These are phyloP conservation scores for Exidia glandulosa DNA, from an alignment of 768 basidiomycete species.

Conservation along the genomic window DNA sequence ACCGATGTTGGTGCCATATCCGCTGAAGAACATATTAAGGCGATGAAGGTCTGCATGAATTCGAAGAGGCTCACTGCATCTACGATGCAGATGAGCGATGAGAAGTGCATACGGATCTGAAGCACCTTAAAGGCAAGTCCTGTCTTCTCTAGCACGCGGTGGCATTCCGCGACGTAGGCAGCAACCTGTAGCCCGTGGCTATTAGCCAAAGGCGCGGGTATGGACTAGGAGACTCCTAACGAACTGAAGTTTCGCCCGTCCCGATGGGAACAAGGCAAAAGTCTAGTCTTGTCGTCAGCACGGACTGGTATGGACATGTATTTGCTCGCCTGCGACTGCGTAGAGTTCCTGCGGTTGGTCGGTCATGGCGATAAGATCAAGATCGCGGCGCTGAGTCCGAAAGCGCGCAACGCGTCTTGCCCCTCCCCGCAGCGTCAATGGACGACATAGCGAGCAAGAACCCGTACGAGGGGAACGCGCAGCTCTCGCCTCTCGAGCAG, in stretches of 20 bases:
- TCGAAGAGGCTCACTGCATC: slow-evolving; percentile 51
- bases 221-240: slow-evolving; percentile 14
- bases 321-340: too few relatives aligned
- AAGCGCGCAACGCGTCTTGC: too few relatives aligned
- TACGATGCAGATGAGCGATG: slow-evolving; percentile 15
- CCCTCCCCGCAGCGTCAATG: too few relatives aligned
- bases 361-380: too few relatives aligned
- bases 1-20: slow-evolving; percentile 89
- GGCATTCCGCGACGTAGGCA: slow-evolving; percentile 71
- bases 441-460: background rate
- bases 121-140: slow-evolving; percentile 74
- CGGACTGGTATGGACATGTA: background rate
- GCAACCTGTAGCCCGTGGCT: slow-evolving; percentile 41
- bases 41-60: background rate
- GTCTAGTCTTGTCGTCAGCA: slow-evolving; percentile 33
- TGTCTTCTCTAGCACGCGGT: slow-evolving; percentile 68
- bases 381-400: too few relatives aligned
- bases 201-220: slow-evolving; percentile 17
- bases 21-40: slow-evolving; percentile 30
- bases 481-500: background rate
- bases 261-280: slow-evolving; percentile 87
- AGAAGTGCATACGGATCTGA: background rate
- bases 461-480: background rate
- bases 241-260: slow-evolving; percentile 58
- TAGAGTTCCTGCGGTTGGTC: too few relatives aligned